Percentiles rank a stretch among this genome's conserved stretches.
phyloP scores from a whole-genome alignment of 176 grass and related monocot species.

The Zizania latifolia region DNA sequence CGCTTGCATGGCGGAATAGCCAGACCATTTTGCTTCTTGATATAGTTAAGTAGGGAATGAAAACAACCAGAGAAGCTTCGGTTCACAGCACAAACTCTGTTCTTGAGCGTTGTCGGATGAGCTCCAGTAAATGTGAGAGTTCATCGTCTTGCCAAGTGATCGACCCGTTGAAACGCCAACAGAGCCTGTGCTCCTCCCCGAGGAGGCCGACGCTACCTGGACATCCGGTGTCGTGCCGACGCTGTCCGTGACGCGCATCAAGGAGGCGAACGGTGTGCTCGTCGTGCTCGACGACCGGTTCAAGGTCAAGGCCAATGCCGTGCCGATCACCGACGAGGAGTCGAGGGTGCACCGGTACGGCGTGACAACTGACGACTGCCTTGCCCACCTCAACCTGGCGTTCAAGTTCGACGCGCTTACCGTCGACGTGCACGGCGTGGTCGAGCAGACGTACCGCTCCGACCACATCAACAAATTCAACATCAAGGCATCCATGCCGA shows the following conservation, averaged over 20 bases:
- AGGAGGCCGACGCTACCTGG: too few species aligned
- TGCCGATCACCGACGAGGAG: constrained; percentile 24
- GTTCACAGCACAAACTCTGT: too few species aligned
- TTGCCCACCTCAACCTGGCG: constrained; percentile 16
- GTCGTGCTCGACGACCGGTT: constrained; percentile 15
- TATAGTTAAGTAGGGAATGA: too few species aligned
- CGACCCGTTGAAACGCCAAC: too few species aligned
- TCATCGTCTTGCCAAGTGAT: too few species aligned
- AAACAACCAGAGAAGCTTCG: too few species aligned
- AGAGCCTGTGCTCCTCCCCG: neutral
- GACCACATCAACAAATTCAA: constrained; percentile 28
- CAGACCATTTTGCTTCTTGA: too few species aligned
- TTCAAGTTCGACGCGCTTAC: constrained; percentile 28
- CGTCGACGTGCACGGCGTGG: constrained; percentile 38
- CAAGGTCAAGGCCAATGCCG: constrained; percentile 11
- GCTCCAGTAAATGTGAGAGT: too few species aligned
- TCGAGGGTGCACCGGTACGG: constrained; percentile 20
- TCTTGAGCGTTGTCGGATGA: too few species aligned
- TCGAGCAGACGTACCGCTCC: constrained; percentile 22
- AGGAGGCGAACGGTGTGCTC: constrained; percentile 13
- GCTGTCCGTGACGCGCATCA: constrained; percentile 21
- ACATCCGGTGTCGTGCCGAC: too few species aligned
- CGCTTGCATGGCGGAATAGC: too few species aligned
- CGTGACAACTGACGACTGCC: neutral
- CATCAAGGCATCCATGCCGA: constrained; percentile 15